Evolutionary conservation across 2,329 filamentous ascomycete species (phyloP), one percentile per base, ranked within the genome.

Genomic region (Fusarium graminum): DNA sequence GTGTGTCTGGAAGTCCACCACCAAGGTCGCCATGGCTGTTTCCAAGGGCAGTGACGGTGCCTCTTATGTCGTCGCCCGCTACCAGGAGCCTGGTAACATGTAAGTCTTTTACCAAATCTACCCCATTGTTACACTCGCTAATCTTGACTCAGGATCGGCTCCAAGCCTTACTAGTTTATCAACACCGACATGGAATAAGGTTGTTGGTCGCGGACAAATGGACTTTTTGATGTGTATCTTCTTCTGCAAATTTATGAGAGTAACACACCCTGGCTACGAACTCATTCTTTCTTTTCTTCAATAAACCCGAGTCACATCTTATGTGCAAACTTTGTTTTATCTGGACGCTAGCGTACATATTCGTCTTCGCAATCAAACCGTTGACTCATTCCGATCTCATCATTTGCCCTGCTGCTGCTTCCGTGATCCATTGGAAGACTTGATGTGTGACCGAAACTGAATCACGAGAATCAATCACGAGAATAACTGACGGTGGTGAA

Each of bases 21-120:
- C 59, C 60, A 72, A 70, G 66, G 63, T 72, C 64, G 70, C 66
- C 29, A 72, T 72, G 66, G 70, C 66, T 16, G 40, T 59, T 16
- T 57, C 68, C 43, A 58, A 46, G 43, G 51, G 62, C 50, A 52
- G 17, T 29, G 52, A 60, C 47, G 70, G 70, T 19, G 38, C 55
- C n/a, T 53, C 51, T n/a, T 72, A 56, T 38, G 68, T 72, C 11
- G 70, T 72, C 45, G 70, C 60, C 36, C 70, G 70, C 49, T 72
- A 72, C 66, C 63, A 68, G 12, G 29, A 52, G 42, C 66, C 70
- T 13, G 70, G 70, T 49, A 72, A 72, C 70, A 69, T 68, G 69
- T 71, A 66, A 71, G 69, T 59, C 25, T n/a, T 14, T 17, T 6
- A 7, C 28, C 7, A 25, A n/a, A 22, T 13, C 13, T 2, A 11